phyloP scores from a whole-genome alignment of 306 rosid species.

The Benincasa hispida region DNA sequence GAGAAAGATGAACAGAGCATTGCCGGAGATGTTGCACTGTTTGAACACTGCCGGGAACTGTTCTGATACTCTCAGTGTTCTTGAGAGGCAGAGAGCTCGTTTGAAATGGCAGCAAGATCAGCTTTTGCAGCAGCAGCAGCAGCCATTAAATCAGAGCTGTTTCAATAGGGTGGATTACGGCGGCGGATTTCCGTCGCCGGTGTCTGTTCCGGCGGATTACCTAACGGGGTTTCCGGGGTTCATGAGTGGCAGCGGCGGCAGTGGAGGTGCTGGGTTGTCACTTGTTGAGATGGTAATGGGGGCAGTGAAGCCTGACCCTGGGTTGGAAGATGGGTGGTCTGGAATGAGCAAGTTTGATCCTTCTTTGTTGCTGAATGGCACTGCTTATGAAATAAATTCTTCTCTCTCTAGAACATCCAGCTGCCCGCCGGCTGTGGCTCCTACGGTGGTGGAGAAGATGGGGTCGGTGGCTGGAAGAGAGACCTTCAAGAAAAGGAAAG shows the following conservation, averaged over 20 bases:
- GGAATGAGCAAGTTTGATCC: constrained; percentile 21
- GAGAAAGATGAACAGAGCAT: constrained; percentile 15
- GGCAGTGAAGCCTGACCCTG: constrained; percentile 44
- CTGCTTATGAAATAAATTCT: constrained; percentile 21
- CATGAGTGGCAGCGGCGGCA: constrained; percentile 4
- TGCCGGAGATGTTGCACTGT: constrained; percentile 36
- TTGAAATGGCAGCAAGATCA: constrained; percentile 22
- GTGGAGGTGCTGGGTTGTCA: constrained; percentile 12
- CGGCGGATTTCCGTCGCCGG: constrained; percentile 16
- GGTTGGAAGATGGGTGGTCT: constrained; percentile 34
- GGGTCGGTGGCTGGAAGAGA: constrained; percentile 26
- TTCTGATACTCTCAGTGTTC: constrained; percentile 27
- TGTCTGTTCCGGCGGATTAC: constrained; percentile 6
- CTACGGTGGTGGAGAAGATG: constrained; percentile 15
- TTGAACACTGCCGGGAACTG: constrained; percentile 22
- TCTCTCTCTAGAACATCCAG: constrained; percentile 43
- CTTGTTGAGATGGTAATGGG: constrained; percentile 20
- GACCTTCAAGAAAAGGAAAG: constrained; percentile 50
- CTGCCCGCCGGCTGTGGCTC: constrained; percentile 31
- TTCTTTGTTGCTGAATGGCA: constrained; percentile 9
- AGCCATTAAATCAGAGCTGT: background rate
- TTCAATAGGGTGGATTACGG: constrained; percentile 20
- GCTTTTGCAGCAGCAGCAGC: background rate
- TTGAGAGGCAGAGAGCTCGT: constrained; percentile 36
- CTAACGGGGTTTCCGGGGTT: constrained; percentile 16